Percentiles rank a stretch among this genome's conserved stretches.
Conservation (phyloP, 1,284 basidiomycete species). For the Cystobasidiaceae sp. region DNA sequence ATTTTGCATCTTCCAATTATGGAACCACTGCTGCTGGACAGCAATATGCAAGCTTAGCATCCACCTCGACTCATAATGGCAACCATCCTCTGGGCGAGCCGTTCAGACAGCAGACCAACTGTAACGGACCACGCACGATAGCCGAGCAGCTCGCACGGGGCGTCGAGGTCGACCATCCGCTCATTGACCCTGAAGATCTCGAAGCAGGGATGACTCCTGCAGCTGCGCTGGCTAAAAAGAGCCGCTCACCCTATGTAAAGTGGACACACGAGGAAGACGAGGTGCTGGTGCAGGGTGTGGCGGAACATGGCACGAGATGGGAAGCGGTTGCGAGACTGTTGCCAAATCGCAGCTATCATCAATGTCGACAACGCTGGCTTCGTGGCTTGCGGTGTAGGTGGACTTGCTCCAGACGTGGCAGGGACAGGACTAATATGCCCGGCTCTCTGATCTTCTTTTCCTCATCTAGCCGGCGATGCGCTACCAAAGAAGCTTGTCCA, state of each 20-base stretch:
- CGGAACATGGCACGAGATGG: slow-evolving; percentile 38
- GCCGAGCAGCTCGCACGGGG: neutral
- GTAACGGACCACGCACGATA: neutral
- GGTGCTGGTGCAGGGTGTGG: slow-evolving; percentile 35
- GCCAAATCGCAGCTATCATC: slow-evolving; percentile 40
- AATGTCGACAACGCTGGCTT: slow-evolving; percentile 32
- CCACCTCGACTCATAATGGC: neutral
- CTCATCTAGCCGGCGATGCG: slow-evolving; percentile 24
- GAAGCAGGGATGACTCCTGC: slow-evolving; percentile 25
- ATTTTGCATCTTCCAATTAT: neutral
- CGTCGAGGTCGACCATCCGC: neutral
- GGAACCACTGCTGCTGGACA: neutral
- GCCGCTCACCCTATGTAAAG: slow-evolving; percentile 36
- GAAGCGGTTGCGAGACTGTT: slow-evolving; percentile 36
- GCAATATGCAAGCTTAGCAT: neutral
- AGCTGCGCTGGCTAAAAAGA: slow-evolving; percentile 26
- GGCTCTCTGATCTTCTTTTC: neutral
- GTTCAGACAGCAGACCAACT: neutral
- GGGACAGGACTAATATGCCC: neutral
- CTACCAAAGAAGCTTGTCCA: slow-evolving; percentile 34
- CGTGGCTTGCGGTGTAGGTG: slow-evolving; percentile 23
- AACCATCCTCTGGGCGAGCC: neutral
- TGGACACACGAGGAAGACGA: slow-evolving; percentile 40
- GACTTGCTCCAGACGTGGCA: neutral
- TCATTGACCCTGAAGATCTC: slow-evolving; percentile 11